These are phyloP conservation scores for Coemansia sp. DNA, from an alignment of 192 early-diverging fungal genomes.

Conservation along the genomic window DNA sequence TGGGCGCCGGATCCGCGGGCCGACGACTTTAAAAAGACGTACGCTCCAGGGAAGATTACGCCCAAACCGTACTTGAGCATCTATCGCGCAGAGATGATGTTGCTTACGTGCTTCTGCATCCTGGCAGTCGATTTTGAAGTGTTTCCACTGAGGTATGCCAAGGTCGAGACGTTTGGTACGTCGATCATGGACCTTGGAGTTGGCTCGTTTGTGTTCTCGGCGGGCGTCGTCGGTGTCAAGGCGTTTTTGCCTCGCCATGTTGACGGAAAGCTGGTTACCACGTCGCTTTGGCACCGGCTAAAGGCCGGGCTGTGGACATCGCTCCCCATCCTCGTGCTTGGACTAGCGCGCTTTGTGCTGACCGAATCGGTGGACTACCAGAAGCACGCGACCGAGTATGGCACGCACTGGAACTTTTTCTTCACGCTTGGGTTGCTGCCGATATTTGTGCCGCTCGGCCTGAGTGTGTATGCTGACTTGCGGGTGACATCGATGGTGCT, in stretches of 20 bases:
- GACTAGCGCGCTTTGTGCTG: constrained; percentile 63
- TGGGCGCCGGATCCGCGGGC: constrained; percentile 53
- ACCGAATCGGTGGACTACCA: constrained; percentile 89
- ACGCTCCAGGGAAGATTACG: constrained; percentile 29
- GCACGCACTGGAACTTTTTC: constrained; percentile 99
- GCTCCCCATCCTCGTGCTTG: constrained; percentile 71
- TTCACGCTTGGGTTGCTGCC: constrained; percentile 88
- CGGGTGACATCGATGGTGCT: constrained; percentile 59
- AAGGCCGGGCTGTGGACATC: constrained; percentile 54
- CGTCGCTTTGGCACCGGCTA: constrained; percentile 42
- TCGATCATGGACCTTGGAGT: constrained; percentile 96
- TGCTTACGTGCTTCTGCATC: constrained; percentile 80
- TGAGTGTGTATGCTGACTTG: constrained; percentile 52
- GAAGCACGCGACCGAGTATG: constrained; percentile 93
- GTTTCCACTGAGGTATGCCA: constrained; percentile 87
- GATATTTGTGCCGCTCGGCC: constrained; percentile 66
- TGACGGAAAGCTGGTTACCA: constrained; percentile 14
- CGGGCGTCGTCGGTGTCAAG: constrained; percentile 76
- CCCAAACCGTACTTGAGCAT: constrained; percentile 60
- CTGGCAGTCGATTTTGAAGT: constrained; percentile 92
- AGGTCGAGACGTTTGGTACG: constrained; percentile 87
- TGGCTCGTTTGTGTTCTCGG: constrained; percentile 91
- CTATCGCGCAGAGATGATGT: constrained; percentile 76
- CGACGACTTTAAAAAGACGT: constrained; percentile 30
- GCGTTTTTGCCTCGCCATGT: constrained; percentile 51